phyloP scores from a whole-genome alignment of 768 basidiomycete species.

The Suillus plorans region DNA sequence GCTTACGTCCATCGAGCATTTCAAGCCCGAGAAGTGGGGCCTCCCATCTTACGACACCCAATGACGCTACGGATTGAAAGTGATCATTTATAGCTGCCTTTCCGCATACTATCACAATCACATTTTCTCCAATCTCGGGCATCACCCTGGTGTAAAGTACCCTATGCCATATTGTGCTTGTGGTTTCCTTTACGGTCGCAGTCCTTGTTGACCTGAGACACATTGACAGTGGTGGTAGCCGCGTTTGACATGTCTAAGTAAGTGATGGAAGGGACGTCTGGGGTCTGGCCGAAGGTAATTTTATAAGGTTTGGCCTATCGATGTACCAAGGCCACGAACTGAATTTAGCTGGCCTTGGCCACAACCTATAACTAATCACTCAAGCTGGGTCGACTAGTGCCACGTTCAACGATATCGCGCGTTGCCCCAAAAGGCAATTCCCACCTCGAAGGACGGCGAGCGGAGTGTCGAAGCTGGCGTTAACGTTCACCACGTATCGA shows the following conservation, averaged over 20 bases:
- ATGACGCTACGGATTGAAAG: neutral
- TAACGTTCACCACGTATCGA: neutral
- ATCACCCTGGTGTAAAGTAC: neutral
- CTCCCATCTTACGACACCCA: constrained; percentile 58
- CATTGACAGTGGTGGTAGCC: neutral
- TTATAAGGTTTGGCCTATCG: no score
- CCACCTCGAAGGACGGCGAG: no score
- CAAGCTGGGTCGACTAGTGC: no score
- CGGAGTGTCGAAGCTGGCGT: neutral
- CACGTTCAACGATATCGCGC: neutral
- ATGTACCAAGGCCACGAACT: neutral
- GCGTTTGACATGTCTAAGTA: neutral
- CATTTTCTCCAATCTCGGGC: neutral
- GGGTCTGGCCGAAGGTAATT: neutral
- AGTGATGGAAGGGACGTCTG: neutral
- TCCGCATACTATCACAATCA: neutral
- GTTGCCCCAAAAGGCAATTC: neutral
- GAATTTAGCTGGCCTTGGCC: neutral
- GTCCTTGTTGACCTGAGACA: neutral
- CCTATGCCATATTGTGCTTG: neutral
- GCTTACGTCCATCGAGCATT: constrained; percentile 63
- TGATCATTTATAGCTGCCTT: neutral
- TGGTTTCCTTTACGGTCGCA: neutral
- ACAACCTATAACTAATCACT: neutral
- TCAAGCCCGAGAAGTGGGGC: constrained; percentile 83